Conservation (phyloP, 83 land plant species). For the Larix sibirica region DNA sequence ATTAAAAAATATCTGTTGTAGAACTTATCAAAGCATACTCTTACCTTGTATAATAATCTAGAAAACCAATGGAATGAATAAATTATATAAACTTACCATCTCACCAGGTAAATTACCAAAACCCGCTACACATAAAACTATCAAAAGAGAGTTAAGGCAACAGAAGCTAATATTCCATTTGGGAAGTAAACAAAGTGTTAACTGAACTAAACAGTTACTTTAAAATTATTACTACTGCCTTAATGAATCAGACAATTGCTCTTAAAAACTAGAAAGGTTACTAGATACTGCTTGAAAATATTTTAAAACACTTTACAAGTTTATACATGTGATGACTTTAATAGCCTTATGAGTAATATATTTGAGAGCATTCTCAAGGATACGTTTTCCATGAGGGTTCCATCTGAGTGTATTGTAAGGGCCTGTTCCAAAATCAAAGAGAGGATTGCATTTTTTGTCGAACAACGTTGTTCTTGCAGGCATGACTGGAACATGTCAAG, state of each 20-base stretch:
- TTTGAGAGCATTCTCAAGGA: conserved; percentile 48
- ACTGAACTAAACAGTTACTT: no score
- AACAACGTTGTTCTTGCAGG: conserved; percentile 92
- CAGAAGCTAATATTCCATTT: conserved; percentile 11
- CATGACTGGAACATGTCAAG: conserved; percentile 75
- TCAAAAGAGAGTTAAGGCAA: conserved; percentile 46
- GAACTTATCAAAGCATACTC: no score
- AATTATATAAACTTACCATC: conserved; percentile 60
- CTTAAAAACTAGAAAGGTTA: not conserved
- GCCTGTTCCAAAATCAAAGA: conserved; percentile 90
- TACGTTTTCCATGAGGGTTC: conserved; percentile 99
- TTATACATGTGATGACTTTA: not conserved
- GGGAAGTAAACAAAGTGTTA: not conserved
- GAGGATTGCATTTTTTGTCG: conserved; percentile 83
- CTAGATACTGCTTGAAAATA: not conserved
- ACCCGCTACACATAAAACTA: conserved; percentile 97
- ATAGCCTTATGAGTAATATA: not conserved
- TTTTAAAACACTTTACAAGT: not conserved
- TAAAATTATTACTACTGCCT: not conserved
- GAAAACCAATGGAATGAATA: conserved; percentile 5
- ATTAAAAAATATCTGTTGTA: not conserved
- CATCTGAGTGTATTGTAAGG: conserved; percentile 96
- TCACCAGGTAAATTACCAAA: conserved; percentile 99
- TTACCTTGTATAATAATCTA: not conserved
- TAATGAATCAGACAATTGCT: not conserved